A percentile compares a stretch with the other conserved stretches of the same genome.
Evolutionary conservation across 1,284 basidiomycete genomes (phyloP).

Genomic region (Papiliotrema terrestris): DNA sequence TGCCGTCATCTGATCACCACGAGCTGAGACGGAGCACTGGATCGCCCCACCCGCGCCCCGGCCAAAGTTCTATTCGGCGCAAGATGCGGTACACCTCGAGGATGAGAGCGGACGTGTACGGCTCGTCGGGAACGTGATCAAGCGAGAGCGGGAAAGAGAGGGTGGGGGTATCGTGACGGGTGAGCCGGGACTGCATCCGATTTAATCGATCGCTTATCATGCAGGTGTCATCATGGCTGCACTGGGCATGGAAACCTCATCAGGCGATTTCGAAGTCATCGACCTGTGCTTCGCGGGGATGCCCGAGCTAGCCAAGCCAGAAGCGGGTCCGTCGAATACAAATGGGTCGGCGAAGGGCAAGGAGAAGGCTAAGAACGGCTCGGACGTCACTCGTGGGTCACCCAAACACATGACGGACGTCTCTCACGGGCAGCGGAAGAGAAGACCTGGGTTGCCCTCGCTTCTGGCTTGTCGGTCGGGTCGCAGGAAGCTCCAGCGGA

Average conservation of each 20-base stretch:
- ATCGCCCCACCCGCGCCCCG: constrained; percentile 75
- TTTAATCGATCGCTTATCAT: not conserved
- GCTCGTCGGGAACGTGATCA: constrained; percentile 67
- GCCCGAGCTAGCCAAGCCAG: constrained; percentile 57
- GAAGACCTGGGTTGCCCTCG: constrained; percentile 70
- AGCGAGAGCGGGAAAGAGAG: constrained; percentile 49
- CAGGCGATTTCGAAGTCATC: constrained; percentile 91
- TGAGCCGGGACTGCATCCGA: too few relatives aligned
- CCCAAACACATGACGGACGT: not conserved
- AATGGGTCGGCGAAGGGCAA: constrained; percentile 46
- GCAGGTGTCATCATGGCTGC: constrained; percentile 77
- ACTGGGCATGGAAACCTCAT: constrained; percentile 80
- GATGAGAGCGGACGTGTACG: constrained; percentile 91
- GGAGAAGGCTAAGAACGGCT: constrained; percentile 36
- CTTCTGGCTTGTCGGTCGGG: constrained; percentile 76
- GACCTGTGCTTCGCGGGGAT: constrained; percentile 83
- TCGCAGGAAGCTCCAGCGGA: constrained; percentile 59
- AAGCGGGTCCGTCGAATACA: constrained; percentile 33
- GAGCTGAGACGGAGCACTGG: constrained; percentile 62
- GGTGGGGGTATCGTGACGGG: constrained; percentile 70
- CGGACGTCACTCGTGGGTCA: constrained; percentile 21
- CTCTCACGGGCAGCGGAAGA: constrained; percentile 11
- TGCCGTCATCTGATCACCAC: not conserved
- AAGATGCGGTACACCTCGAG: constrained; percentile 84
- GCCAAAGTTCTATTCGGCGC: constrained; percentile 69